Evolutionary conservation across 2,329 filamentous ascomycete genomes (phyloP), one percentile per base, ranked within the genome.

Genomic region (Colletotrichum chlorophyti): DNA sequence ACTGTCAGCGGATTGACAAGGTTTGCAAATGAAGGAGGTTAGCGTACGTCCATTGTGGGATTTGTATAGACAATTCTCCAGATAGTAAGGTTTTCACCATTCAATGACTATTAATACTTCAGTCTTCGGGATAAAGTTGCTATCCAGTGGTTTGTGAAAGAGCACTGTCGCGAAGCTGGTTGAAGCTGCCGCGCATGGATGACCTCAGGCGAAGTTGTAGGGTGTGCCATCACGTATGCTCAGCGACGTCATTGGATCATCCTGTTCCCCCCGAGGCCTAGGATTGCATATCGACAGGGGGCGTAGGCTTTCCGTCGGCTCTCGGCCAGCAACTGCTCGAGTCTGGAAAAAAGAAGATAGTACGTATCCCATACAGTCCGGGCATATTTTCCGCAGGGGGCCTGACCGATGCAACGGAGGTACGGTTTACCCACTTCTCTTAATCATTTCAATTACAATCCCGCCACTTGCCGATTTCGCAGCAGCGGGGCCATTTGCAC

Each of bases 31-130:
- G 8, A 26, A 15, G 54, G 14, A 40, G 19, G 4, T 10, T 19
- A 17, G 43, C 66, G 55, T 66, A 71, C 69, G 57, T 71, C 69
- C 69, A 72, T 71, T 47, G 38, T 17, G 31, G 26, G 29, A 15
- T 9, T n/a, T 5, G 6, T 5, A 9, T 10, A 19, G 2, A 14
- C 35, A 50, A 34, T 32, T n/a, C n/a, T n/a, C n/a, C n/a, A n/a
- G n/a, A n/a, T n/a, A n/a, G n/a, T n/a, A n/a, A n/a, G n/a, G n/a
- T n/a, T n/a, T n/a, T n/a, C n/a, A n/a, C n/a, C n/a, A n/a, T n/a
- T n/a, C n/a, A n/a, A n/a, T n/a, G n/a, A n/a, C n/a, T n/a, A n/a
- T n/a, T n/a, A n/a, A n/a, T n/a, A n/a, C n/a, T n/a, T n/a, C n/a
- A n/a, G n/a, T n/a, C n/a, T n/a, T n/a, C n/a, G n/a, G n/a, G n/a